Evolutionary conservation across 2,329 filamentous ascomycete genomes (phyloP), one percentile per base, ranked within the genome.

Genomic region (Aspergillus udagawae): DNA sequence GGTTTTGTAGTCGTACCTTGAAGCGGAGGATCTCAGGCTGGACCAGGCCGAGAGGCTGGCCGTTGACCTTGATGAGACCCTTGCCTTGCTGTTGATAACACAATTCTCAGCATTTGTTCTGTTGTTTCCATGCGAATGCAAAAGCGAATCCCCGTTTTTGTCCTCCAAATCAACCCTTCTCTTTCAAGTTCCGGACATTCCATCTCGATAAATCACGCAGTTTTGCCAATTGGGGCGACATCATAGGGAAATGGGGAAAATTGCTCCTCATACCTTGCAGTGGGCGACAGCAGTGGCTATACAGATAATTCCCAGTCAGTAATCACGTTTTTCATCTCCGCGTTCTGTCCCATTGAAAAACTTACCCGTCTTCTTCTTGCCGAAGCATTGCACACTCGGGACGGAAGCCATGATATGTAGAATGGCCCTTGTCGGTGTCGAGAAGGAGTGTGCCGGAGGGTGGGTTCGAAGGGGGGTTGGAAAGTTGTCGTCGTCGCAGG

Each of bases 61-160:
- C 94, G 86, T 97, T 99, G 82, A 97, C 94, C 86, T 95, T 96
- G 83, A 99, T 86, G 74, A 97, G 88, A 80, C 94, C 94, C 79
- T 89, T 89, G 76, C 88, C 88, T 77, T 86, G 80, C 85, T 87
- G 71, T 76, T 71, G 57, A 63, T 54, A 58, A 57, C 42, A 60
- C 56, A 60, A 65, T 59, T 67, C 67, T 71, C 65, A 70, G 69
- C 58, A 61, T 61, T 50, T 62, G 54, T 63, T 67, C 56, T 56
- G 55, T 44, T 42, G 60, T 54, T 51, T 52, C 51, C 28, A 54
- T 52, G 23, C 44, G 41, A 49, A 38, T 32, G 12, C 2, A 23
- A 27, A 47, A 27, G 23, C 14, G 10, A 14, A 47, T 47, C 23
- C 44, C 44, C 3, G 1, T 9, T 29, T 12, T 23, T 14, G 6